Evolutionary conservation across 169 alveolate genomes (phyloP).

Genomic region (Cryptosporidium viatorum): DNA sequence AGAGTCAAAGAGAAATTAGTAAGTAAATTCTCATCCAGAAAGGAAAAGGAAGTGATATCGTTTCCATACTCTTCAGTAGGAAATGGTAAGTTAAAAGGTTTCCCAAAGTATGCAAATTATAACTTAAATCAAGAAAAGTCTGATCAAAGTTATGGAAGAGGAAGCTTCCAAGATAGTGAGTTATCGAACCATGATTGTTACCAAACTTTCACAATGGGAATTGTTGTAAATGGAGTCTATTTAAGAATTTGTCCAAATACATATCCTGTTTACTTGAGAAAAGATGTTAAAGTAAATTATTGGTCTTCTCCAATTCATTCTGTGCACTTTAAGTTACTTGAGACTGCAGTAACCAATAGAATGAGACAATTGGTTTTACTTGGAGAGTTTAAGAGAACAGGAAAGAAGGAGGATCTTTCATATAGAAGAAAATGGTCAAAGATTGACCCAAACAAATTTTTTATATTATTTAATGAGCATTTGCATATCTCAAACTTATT

Average conservation of each 20-base stretch:
- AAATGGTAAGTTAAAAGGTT: slow-evolving; percentile 36
- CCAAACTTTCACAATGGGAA: slow-evolving; percentile 46
- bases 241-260: slow-evolving; percentile 53
- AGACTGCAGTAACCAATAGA: slow-evolving; percentile 51
- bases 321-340: slow-evolving; percentile 39
- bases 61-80: slow-evolving; percentile 24
- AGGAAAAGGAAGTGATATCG: slow-evolving; percentile 10
- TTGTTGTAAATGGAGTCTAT: slow-evolving; percentile 51
- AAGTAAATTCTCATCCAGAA: slow-evolving; percentile 28
- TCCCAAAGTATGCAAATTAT: slow-evolving; percentile 29
- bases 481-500: slow-evolving; percentile 4
- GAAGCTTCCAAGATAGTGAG: slow-evolving; percentile 5
- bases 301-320: slow-evolving; percentile 51
- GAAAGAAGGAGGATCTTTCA: neutral
- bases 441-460: slow-evolving; percentile 4
- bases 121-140: slow-evolving; percentile 28
- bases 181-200: slow-evolving; percentile 20
- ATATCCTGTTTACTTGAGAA: slow-evolving; percentile 56
- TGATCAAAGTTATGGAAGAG: slow-evolving; percentile 15
- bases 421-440: slow-evolving; percentile 38
- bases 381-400: slow-evolving; percentile 24
- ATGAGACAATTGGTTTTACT: slow-evolving; percentile 54
- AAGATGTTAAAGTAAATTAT: slow-evolving; percentile 8
- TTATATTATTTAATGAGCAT: slow-evolving; percentile 27
- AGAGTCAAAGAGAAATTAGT: neutral